Base-by-base conservation (phyloP, 2,329 filamentous ascomycete species). In the Beauveria sp. region DNA sequence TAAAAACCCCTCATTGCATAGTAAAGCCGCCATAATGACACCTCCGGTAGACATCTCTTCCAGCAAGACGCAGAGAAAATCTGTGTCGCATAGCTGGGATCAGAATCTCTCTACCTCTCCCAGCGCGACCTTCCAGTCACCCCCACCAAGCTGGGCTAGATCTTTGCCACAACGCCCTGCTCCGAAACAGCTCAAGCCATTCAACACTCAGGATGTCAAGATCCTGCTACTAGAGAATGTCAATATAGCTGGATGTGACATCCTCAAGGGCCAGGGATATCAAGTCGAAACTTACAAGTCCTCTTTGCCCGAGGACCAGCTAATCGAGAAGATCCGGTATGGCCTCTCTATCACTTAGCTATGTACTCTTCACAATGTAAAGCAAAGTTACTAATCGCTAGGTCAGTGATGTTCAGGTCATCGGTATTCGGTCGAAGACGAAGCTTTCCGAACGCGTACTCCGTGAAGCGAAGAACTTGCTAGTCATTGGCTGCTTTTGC, bases 401-500 rank as follows among this genome's bases (percentile, higher is more conserved):
- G 51, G 65, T 47, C 58, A 96, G 91, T 64, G 90, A 97, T 73
- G 90, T 97, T 30, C 95, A 99, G 72, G 95, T 98, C 70, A 95
- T 99, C 72, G 95, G 95, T 66, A 98, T 99, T 70, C 90, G 95
- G 66, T 98, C 93, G 63, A 99, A 99, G 81, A 99, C 95, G 40
- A 96, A 95, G 79, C 84, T 99, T 72, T 93, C 87, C 9, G 87
- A 89, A 65, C 88, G 87, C 70, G 90, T 99, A 30, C 83, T 99
- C 64, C 83, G 85, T 61, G 88, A 96, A 73, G 95, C 95, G 60
- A 96, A 93, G 79, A 96, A 97, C 74, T 83, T 99, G 59, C 89
- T 98, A 63, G 95, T 97, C 64, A 86, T 98, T 68, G 95, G 95
- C 64, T 99, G 95, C 79, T 99, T 99, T 83, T 99, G 95, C 75